Evolutionary conservation across 139 green algal species (phyloP).

Genomic region (Astrephomene gubernaculifera): DNA sequence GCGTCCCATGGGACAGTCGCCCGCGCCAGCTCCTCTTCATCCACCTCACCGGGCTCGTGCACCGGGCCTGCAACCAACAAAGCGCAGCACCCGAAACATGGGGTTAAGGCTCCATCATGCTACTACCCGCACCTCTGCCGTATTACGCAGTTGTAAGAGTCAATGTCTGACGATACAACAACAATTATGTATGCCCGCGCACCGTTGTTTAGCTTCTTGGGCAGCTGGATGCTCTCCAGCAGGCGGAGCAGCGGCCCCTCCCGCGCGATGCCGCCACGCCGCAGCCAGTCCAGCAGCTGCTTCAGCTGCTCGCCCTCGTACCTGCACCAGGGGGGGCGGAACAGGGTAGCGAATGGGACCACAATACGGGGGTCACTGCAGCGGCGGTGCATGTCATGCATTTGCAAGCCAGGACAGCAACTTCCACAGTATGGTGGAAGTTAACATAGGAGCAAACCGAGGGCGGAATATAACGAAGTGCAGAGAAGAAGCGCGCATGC

Average conservation of each 20-base stretch:
- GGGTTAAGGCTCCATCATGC: too few relatives aligned
- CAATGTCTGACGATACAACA: too few relatives aligned
- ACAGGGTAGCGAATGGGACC: too few relatives aligned
- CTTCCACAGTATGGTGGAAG: too few relatives aligned
- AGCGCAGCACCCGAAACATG: too few relatives aligned
- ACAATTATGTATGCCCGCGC: too few relatives aligned
- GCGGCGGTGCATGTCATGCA: too few relatives aligned
- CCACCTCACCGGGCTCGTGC: neutral
- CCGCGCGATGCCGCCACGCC: slow-evolving; percentile 46
- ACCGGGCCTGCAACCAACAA: neutral
- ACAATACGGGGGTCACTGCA: too few relatives aligned
- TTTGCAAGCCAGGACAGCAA: too few relatives aligned
- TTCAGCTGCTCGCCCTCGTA: slow-evolving; percentile 62
- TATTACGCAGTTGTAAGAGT: too few relatives aligned
- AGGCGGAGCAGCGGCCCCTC: slow-evolving; percentile 68
- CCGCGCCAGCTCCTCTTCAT: slow-evolving; percentile 3
- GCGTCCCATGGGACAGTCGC: slow-evolving; percentile 15
- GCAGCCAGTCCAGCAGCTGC: slow-evolving; percentile 60
- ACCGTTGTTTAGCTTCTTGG: slow-evolving; percentile 50
- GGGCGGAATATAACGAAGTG: too few relatives aligned
- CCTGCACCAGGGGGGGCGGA: neutral
- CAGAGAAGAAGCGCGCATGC: neutral
- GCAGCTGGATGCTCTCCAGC: slow-evolving; percentile 67
- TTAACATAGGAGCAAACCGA: neutral
- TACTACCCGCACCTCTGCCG: too few relatives aligned